Evolutionary conservation across 2,329 filamentous ascomycete genomes (phyloP).

Genomic region (Phaeosphaeria sp.): DNA sequence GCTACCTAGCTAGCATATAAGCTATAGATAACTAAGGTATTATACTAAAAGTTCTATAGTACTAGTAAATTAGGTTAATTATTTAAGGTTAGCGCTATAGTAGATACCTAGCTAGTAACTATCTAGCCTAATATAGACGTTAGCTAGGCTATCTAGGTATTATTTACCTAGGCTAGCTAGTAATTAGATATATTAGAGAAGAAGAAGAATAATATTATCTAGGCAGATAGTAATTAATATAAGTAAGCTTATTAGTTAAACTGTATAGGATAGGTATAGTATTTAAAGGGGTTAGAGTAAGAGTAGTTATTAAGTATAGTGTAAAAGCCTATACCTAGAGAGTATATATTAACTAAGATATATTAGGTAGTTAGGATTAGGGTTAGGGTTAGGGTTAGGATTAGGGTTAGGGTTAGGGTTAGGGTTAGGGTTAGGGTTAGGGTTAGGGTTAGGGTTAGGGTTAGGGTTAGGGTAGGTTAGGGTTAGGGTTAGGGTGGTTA

Average conservation of each 20-base stretch:
- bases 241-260: constrained; percentile 3
- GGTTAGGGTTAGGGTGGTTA: too few species aligned
- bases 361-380: constrained; percentile 6
- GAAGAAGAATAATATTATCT: neutral
- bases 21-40: too few species aligned
- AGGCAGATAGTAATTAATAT: constrained; percentile 2
- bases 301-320: constrained; percentile 7
- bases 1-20: neutral
- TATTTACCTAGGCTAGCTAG: neutral
- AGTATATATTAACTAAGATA: constrained; percentile 5
- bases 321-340: constrained; percentile 1
- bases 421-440: too few species aligned
- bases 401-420: too few species aligned
- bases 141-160: neutral
- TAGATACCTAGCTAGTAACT: neutral
- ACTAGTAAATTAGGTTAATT: constrained; percentile 2
- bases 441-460: too few species aligned
- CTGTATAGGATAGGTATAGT: constrained; percentile 2
- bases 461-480: too few species aligned
- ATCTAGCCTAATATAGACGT: neutral
- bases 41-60: constrained; percentile 5
- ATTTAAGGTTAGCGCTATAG: neutral
- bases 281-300: constrained; percentile 9
- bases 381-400: too few species aligned
- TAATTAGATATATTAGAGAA: neutral